Evolutionary conservation across 257 asterid species (phyloP).

Genomic region (Solanum sejunctum): DNA sequence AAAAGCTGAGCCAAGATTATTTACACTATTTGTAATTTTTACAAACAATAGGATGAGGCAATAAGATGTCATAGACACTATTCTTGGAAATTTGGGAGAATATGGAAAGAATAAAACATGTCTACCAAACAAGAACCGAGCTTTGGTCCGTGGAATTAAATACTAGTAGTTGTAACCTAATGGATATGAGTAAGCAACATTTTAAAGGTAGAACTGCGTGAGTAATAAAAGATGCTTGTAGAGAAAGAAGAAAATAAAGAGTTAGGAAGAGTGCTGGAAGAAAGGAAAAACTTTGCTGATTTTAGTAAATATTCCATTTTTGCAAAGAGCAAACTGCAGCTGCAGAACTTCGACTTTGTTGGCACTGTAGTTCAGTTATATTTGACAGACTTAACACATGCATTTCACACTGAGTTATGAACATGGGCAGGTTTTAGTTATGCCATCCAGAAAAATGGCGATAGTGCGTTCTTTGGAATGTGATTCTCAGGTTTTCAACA

Average conservation of each 20-base stretch:
- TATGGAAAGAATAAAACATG: neutral
- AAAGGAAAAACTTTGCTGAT: neutral
- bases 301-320: neutral
- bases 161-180: neutral
- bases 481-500: constrained; percentile 43
- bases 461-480: constrained; percentile 61
- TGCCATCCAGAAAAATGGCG: constrained; percentile 68
- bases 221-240: neutral
- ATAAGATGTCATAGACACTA: neutral
- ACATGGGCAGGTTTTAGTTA: constrained; percentile 52
- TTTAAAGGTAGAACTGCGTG: neutral
- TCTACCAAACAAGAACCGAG: neutral
- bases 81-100: neutral
- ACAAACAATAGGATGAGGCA: neutral
- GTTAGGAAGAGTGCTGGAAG: neutral
- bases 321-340: neutral
- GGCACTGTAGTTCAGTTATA: neutral
- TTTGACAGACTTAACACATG: neutral
- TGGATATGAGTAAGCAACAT: neutral
- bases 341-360: neutral
- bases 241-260: neutral
- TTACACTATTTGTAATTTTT: neutral
- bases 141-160: neutral
- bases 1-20: neutral
- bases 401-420: neutral